Evolutionary conservation across 2,329 filamentous ascomycete species (phyloP).

Genomic region (Sclerotinia glacialis): DNA sequence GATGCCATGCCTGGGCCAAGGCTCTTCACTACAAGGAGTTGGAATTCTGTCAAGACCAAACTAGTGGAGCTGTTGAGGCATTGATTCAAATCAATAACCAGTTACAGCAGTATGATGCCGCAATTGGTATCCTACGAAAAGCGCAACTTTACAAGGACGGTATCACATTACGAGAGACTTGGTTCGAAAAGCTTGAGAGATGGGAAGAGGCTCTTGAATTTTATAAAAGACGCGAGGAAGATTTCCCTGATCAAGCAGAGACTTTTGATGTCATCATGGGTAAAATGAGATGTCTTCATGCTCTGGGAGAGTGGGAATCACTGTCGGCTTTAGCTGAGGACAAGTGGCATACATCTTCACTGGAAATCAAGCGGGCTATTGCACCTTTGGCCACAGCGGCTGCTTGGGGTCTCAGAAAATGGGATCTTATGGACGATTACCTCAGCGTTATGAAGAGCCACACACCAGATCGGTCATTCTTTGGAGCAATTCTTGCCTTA

Average conservation of each 20-base stretch:
- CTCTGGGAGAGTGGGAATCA: conserved; percentile 94
- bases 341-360: conserved; percentile 86
- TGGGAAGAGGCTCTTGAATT: conserved; percentile 97
- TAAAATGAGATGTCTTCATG: conserved; percentile 98
- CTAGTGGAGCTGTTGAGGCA: conserved; percentile 90
- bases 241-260: conserved; percentile 73
- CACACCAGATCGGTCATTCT: conserved; percentile 94
- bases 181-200: conserved; percentile 97
- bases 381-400: conserved; percentile 92
- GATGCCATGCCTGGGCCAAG: conserved; percentile 97
- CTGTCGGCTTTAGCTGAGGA: conserved; percentile 85
- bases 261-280: conserved; percentile 98
- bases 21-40: conserved; percentile 98
- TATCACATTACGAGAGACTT: conserved; percentile 93
- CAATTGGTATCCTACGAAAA: conserved; percentile 94
- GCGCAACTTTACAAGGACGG: conserved; percentile 91
- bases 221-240: conserved; percentile 80
- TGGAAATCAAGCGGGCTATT: conserved; percentile 85
- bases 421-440: conserved; percentile 98
- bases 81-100: conserved; percentile 99
- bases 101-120: conserved; percentile 95
- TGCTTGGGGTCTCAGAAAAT: conserved; percentile 94
- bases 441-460: conserved; percentile 90
- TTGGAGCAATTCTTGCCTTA: conserved; percentile 90
- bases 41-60: conserved; percentile 97